Evolutionary conservation across 2,329 filamentous ascomycete species (phyloP), one percentile per base, ranked within the genome.

Genomic region (Fusarium sp.): DNA sequence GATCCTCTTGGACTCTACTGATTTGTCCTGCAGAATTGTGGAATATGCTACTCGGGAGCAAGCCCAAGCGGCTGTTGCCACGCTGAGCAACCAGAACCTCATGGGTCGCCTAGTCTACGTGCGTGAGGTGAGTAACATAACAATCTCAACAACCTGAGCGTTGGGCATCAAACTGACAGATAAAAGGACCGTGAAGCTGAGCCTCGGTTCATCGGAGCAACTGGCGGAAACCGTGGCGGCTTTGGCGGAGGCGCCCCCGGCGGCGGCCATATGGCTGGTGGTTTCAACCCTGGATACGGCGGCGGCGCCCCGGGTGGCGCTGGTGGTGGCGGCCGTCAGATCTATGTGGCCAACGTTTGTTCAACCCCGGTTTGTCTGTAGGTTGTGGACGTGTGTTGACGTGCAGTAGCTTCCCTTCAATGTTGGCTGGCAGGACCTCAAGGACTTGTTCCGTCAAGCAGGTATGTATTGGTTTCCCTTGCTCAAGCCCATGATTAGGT

Each of bases 41-140:
- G 96, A 99, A 92, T 99, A 99, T 91, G 94, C 94, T 82, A 98
- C 95, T 78, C 93, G 94, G 90, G 96, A 99, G 80, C 94, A 99
- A 92, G 96, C 96, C 80, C 96, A 98, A 83, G 92, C 93, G 82
- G 96, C 96, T 79, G 96, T 99, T 85, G 91, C 93, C 82, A 96
- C 94, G 80, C 92, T 99, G 84, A 98, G 94, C 89, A 99, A 99
- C 86, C 95, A 98, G 84, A 98, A 97, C 81, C 87, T 99, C 66
- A 98, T 98, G 95, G 96, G 96, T 64, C 91, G 96, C 82, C 92
- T 99, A 76, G 94, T 99, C 80, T 99, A 99, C 81, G 96, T 99
- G 81, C 92, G 96, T 83, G 96, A 99, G 88, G 94, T 97, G 87
- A 76, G 85, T 78, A 23, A 24, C n/a, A 31, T 78, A 23, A 24